phyloP scores from a whole-genome alignment of 2,329 filamentous ascomycete genomes.

The Cadophora sp. region DNA sequence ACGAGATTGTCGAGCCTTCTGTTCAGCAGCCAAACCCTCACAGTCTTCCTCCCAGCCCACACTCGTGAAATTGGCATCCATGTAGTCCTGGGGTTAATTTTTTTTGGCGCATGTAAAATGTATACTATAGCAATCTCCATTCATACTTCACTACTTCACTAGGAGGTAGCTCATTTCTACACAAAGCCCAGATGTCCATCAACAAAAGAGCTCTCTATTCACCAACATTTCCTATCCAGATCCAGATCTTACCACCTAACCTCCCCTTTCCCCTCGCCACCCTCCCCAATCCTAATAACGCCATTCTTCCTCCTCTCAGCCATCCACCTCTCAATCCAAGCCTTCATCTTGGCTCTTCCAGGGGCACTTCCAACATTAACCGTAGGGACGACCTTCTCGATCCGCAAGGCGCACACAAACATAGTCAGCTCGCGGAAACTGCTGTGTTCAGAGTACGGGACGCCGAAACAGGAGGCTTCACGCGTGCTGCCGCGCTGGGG shows the following conservation, averaged over 20 bases:
- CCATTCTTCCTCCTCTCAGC: conserved; percentile 64
- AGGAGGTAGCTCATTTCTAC: too few relatives aligned
- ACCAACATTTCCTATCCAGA: not conserved
- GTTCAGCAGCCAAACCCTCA: too few relatives aligned
- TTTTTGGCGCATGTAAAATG: too few relatives aligned
- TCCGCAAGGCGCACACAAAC: conserved; percentile 86
- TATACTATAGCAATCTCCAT: too few relatives aligned
- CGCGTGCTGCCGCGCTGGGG: conserved; percentile 84
- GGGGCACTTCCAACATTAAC: conserved; percentile 77
- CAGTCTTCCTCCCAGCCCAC: too few relatives aligned
- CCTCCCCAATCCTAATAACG: conserved; percentile 48
- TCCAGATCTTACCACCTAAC: conserved; percentile 39
- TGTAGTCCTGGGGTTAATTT: too few relatives aligned
- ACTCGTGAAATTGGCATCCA: too few relatives aligned
- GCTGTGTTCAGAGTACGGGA: conserved; percentile 95
- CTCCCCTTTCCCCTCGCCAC: conserved; percentile 38
- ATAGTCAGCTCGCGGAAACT: conserved; percentile 93
- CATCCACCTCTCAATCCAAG: conserved; percentile 69
- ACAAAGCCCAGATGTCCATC: not conserved
- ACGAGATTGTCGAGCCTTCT: too few relatives aligned
- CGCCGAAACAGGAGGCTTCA: conserved; percentile 87
- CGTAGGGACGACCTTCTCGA: conserved; percentile 90
- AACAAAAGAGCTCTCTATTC: not conserved
- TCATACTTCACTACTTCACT: too few relatives aligned
- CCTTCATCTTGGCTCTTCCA: conserved; percentile 65